Evolutionary conservation across 495 filamentous ascomycete genomes (phyloP), one percentile per base, ranked within the genome.

Genomic region (Penicillium desertorum): DNA sequence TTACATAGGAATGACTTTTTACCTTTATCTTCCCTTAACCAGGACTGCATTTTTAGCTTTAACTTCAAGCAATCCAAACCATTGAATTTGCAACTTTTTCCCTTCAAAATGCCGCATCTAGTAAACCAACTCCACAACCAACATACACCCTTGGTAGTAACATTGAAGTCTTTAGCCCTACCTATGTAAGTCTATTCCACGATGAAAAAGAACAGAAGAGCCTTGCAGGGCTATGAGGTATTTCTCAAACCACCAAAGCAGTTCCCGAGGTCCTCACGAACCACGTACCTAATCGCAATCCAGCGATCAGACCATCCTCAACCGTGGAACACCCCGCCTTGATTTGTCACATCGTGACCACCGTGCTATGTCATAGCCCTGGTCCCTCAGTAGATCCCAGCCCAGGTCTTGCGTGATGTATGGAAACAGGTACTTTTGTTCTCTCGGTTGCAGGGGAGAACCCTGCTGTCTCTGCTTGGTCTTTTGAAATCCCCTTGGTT

Each of bases 351-450:
- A 0, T 17, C 27, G 11, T 29, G 5, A 14, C 3, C 42, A 27
- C 27, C 9, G 16, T 19, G 16, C 9, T 12, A 30, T 47, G 45
- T 47, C 45, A 51, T 36, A 39, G 34, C 16, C 45, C 25, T 27
- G 10, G 20, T 1, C 23, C 23, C 11, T 19, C 16, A 51, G 19
- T 16, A 27, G 5, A 39, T 37, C 20, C 34, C 4, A 39, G 10
- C 11, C 22, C 34, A n/a, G 45, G 23, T 8, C 23, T 9, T 25
- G 48, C 7, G 19, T n/a, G 12, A 1, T 19, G 4, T 25, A 5
- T 52, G 16, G 49, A 30, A 52, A 52, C 30, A 52, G 36, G 36
- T 42, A 52, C 49, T 29, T 51, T 50, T 36, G 47, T 17, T 5
- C 16, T 14, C 7, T 14, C 19, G 11, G 32, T 5, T 36, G 32